Base-by-base conservation (phyloP, 768 basidiomycete species). In the Trametes cinnabarina region DNA sequence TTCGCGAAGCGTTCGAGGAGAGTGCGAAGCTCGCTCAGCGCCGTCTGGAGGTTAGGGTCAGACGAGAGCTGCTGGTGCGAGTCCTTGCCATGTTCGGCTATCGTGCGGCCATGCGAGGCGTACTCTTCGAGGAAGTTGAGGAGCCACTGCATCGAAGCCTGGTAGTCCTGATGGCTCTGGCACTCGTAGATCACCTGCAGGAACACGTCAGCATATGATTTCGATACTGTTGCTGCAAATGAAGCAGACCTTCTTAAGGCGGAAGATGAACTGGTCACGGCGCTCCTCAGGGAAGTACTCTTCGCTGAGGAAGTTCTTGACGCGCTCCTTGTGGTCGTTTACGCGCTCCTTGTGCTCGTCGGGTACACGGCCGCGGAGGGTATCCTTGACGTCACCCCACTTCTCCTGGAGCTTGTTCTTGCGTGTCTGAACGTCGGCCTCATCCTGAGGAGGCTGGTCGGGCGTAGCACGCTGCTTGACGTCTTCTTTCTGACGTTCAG, bases 1-100 rank as follows among this genome's bases (percentile, higher is more conserved):
- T 92, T 87, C 8, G 95, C 94, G 69, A 98, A 94, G 22, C 96
- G 87, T 72, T 98, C 94, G 46, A 97, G 83, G 17, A 98, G 79
- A 2, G 85, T 87, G 47, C 91, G 85, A 32, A 94, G 79, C 68
- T 93, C 84, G 49, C 69, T 58, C 39, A 80, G 77, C 11, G 88
- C 79, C 23, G 77, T 71, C 44, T 81, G 74, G 65, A 95, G 77
- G 11, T 77, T 71, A 3, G 79, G 76, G 66, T 92, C 84, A 74
- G 85, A 60, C 43, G 69, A 59, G 30, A 62, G 51, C 57, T 47
- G 17, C 58, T 63, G 61, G 56, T 57, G 52, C 22, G 58, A 64
- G 72, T 60, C 57, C 25, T 58, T 57, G 49, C 51, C 60, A 14
- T 69, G 65, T 7, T 34, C 55, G n/a, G 63, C 65, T 25, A 65